Evolutionary conservation across 352 stramenopile species (phyloP).

Genomic region (Thalassiosira hispida): DNA sequence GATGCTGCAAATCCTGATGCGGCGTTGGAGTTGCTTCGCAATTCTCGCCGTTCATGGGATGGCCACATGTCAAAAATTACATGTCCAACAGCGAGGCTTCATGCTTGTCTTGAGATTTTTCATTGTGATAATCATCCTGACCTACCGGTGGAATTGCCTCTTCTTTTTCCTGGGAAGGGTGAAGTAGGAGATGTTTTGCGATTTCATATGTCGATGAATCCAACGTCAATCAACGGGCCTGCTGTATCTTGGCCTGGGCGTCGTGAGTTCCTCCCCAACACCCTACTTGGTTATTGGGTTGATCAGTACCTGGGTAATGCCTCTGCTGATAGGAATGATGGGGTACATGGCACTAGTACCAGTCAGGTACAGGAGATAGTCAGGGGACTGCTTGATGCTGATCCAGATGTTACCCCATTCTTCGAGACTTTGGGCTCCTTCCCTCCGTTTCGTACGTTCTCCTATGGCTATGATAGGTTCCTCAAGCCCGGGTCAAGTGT

Average conservation of each 20-base stretch:
- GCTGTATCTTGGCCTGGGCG: not conserved
- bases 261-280: not conserved
- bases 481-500: not conserved
- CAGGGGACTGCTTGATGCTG: not conserved
- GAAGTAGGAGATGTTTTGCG: not conserved
- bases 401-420: not conserved
- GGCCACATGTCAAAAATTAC: not conserved
- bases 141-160: not conserved
- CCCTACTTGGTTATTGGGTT: not conserved
- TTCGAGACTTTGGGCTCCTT: conserved; percentile 3
- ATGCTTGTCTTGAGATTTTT: not conserved
- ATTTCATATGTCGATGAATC: conserved; percentile 7
- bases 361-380: not conserved
- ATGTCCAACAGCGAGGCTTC: not conserved
- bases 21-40: not conserved
- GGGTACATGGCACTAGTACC: not conserved
- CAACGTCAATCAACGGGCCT: not conserved
- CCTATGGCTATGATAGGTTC: not conserved
- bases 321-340: not conserved
- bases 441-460: not conserved
- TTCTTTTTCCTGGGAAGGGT: not conserved
- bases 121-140: not conserved
- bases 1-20: not conserved
- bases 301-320: not conserved
- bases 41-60: conserved; percentile 3